Evolutionary conservation across 2,329 filamentous ascomycete genomes (phyloP), one percentile per base, ranked within the genome.

Genomic region (Fusarium continuum): DNA sequence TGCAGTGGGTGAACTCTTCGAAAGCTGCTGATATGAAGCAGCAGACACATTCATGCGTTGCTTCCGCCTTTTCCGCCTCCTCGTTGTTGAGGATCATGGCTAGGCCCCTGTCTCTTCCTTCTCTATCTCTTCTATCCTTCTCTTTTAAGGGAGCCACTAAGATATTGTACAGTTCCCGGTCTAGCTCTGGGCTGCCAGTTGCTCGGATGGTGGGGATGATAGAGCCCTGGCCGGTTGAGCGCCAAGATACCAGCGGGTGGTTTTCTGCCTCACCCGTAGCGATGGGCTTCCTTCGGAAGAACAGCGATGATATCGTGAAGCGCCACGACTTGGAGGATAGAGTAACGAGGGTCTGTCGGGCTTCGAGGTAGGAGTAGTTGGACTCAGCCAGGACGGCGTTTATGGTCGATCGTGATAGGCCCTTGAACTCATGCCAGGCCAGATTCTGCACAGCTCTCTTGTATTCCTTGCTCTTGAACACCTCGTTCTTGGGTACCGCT

Each of bases 311-410:
- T 48, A 94, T 81, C 29, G 89, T 88, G 59, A 89, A 91, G 40
- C 90, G 85, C 91, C 91, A 95, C 28, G 91, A 92, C 73, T 88
- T 91, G 38, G 85, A 85, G 7, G 88, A 88, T 11, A 94, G 76
- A 2, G 82, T 83, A 48, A 91, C 84, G 14, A 95, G 83, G 3
- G 88, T 91, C 14, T 84, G 85, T 29, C 91, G 84, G 11, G 90
- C 88, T 25, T 88, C 84, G 19, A 89, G 86, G 70, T 94, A 95
- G 8, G 88, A 90, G 75, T 91, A 88, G 76, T 95, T 95, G 71
- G 85, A 87, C 74, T 95, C 91, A 44, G 91, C 91, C 41, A 95
- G 83, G 8, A 95, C 91, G 8, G 89, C 91, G 71, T 88, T 87
- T 75, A 94, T 90, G 4, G 90, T 88, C 2, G 90, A 91, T 55